These are phyloP conservation scores for Amanita subjunquillea DNA, from an alignment of 768 basidiomycete genomes.

Conservation along the genomic window DNA sequence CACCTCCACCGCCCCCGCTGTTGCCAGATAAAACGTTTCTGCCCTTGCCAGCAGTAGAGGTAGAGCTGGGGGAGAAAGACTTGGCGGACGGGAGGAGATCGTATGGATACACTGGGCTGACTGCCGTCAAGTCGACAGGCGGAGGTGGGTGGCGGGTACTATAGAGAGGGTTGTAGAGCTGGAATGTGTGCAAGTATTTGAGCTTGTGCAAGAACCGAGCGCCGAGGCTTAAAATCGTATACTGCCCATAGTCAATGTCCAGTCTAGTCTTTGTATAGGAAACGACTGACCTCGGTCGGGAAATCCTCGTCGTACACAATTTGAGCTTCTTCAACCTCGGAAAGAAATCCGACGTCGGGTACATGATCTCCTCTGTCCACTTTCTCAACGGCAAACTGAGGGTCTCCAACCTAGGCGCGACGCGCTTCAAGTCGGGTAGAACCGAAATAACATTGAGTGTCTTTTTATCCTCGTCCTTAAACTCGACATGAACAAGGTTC, in stretches of 20 bases:
- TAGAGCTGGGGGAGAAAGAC: neutral
- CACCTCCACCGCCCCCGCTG: no score
- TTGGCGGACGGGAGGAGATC: no score
- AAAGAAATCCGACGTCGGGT: slow-evolving; percentile 30
- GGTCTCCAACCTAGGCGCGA: slow-evolving; percentile 10
- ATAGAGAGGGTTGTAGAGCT: slow-evolving; percentile 20
- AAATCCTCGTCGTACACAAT: slow-evolving; percentile 26
- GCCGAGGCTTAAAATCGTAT: slow-evolving; percentile 30
- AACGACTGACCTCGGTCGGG: slow-evolving; percentile 28
- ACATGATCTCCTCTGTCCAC: slow-evolving; percentile 38
- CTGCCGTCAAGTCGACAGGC: neutral
- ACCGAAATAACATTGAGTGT: slow-evolving; percentile 8
- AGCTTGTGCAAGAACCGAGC: slow-evolving; percentile 29
- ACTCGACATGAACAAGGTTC: slow-evolving; percentile 11
- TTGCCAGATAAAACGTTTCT: neutral
- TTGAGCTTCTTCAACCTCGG: slow-evolving; percentile 23
- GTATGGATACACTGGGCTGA: no score
- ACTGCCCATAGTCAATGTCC: slow-evolving; percentile 11
- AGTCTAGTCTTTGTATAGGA: neutral
- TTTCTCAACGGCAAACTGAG: slow-evolving; percentile 24
- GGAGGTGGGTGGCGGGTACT: neutral
- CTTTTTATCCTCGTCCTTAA: slow-evolving; percentile 13
- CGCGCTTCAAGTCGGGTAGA: slow-evolving; percentile 16
- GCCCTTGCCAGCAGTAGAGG: neutral
- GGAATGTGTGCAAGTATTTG: slow-evolving; percentile 24